Evolutionary conservation across 73 alveolate species (phyloP).

Genomic region (Diophrys sp.): DNA sequence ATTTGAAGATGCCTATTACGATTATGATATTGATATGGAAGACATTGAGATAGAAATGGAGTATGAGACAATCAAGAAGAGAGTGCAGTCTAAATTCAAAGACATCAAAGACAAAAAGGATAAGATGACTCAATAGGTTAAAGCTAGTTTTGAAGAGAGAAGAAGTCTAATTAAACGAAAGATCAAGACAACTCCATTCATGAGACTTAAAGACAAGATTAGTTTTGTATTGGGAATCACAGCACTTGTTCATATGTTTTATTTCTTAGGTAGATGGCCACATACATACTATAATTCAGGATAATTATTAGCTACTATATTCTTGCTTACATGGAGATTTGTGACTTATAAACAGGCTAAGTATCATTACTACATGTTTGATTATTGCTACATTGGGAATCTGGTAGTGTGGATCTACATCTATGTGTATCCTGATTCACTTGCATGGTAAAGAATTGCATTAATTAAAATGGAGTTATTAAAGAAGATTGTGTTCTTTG

Average conservation of each 20-base stretch:
- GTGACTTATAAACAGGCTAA: constrained; percentile 11
- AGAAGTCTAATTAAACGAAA: constrained; percentile 12
- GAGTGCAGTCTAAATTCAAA: constrained; percentile 9
- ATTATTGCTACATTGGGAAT: constrained; percentile 56
- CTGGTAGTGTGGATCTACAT: constrained; percentile 23
- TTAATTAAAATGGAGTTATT: too few species aligned
- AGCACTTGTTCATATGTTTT: constrained; percentile 17
- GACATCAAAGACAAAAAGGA: not conserved
- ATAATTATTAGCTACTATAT: constrained; percentile 6
- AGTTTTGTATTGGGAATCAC: constrained; percentile 26
- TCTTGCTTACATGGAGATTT: constrained; percentile 12
- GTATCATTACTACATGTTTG: constrained; percentile 53
- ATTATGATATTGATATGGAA: constrained; percentile 15
- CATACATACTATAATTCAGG: constrained; percentile 7
- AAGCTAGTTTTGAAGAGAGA: constrained; percentile 3
- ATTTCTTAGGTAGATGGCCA: constrained; percentile 38
- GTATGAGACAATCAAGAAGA: constrained; percentile 16
- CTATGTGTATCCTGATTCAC: constrained; percentile 24
- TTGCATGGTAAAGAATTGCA: not conserved
- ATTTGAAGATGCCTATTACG: constrained; percentile 17
- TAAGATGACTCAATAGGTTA: constrained; percentile 3
- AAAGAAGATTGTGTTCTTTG: too few species aligned
- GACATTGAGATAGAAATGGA: constrained; percentile 26
- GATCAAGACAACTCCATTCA: constrained; percentile 27
- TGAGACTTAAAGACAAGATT: constrained; percentile 35